phyloP scores from a whole-genome alignment of 352 stramenopile species.

The Pythium rhizo-oryzae region DNA sequence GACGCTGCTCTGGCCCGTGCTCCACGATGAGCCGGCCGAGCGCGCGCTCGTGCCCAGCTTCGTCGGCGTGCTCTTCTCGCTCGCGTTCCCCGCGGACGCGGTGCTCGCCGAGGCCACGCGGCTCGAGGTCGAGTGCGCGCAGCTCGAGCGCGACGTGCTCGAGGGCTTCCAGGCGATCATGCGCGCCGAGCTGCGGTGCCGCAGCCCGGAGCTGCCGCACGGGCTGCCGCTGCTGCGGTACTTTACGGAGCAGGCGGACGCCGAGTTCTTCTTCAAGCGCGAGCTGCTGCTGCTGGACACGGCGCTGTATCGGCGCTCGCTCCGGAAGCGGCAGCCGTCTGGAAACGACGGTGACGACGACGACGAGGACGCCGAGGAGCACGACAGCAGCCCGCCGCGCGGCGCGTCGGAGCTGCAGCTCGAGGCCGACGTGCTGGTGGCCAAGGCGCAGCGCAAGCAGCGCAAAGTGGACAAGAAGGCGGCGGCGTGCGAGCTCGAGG shows the following conservation, averaged over 20 bases:
- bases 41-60: conserved; percentile 53
- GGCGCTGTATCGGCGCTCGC: conserved; percentile 16
- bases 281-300: conserved; percentile 47
- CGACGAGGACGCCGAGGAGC: conserved; percentile 1
- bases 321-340: not conserved
- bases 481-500: conserved; percentile 33
- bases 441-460: conserved; percentile 50
- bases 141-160: conserved; percentile 42
- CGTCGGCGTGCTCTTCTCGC: conserved; percentile 58
- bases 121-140: conserved; percentile 44
- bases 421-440: conserved; percentile 26
- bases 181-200: conserved; percentile 22
- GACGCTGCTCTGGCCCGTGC: conserved; percentile 47
- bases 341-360: too few relatives aligned
- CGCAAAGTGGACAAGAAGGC: conserved; percentile 62
- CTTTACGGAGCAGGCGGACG: conserved; percentile 44
- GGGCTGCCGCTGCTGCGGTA: conserved; percentile 38
- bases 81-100: conserved; percentile 41
- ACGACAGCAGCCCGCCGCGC: not conserved
- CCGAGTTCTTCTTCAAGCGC: conserved; percentile 53
- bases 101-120: conserved; percentile 38
- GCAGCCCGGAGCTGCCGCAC: conserved; percentile 8
- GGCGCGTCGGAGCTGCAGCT: conserved; percentile 20
- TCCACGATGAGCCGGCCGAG: conserved; percentile 54
- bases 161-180: conserved; percentile 37